phyloP scores from a whole-genome alignment of 345 rosid species.

The Populus simonii region DNA sequence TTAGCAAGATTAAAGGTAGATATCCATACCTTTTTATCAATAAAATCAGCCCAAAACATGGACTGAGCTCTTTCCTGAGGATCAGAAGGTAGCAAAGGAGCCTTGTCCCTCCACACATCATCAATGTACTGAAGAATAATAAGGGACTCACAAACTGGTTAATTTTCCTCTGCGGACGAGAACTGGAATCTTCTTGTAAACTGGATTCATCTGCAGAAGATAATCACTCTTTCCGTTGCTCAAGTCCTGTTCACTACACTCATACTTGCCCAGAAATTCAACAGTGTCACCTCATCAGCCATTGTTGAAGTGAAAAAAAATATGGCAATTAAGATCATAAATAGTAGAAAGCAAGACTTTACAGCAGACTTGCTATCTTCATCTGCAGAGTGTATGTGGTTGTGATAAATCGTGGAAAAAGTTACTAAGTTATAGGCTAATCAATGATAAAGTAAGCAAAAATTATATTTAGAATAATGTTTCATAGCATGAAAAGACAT shows the following conservation, averaged over 20 bases:
- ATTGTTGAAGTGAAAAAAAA: background rate
- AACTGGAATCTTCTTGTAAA: constrained; percentile 14
- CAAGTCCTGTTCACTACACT: background rate
- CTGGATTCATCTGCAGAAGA: constrained; percentile 8
- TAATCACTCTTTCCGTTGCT: background rate
- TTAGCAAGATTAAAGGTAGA: background rate
- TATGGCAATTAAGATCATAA: no score
- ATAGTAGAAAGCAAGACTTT: no score
- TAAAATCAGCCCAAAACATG: constrained; percentile 12
- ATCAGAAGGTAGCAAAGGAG: background rate
- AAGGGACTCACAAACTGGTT: constrained; percentile 2
- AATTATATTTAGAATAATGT: background rate
- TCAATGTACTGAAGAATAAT: constrained; percentile 10
- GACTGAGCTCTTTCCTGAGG: constrained; percentile 1
- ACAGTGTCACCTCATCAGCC: background rate
- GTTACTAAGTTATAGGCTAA: background rate
- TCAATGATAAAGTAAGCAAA: no score
- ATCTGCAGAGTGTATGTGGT: no score
- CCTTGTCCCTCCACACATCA: background rate
- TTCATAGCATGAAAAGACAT: background rate
- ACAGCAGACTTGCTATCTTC: no score
- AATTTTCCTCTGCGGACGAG: background rate
- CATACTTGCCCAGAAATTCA: background rate
- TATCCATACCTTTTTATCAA: background rate
- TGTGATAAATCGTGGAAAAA: no score